Conservation (phyloP, 768 basidiomycete genomes). For the Boletus fagicola region DNA sequence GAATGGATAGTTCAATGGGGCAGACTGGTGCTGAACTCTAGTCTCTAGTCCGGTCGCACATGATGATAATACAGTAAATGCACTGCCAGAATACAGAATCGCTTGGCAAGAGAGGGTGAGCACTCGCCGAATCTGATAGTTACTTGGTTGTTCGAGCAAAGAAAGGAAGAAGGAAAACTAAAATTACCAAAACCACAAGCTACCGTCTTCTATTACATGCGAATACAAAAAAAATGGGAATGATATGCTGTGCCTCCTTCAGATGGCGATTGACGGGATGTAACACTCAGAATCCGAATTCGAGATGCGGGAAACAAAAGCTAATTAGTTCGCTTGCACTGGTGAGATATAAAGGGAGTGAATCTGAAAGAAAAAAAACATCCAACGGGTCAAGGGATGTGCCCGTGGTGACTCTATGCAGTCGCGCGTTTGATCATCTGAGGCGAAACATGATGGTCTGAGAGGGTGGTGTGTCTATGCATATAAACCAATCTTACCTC, state of each 20-base stretch:
- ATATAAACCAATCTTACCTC: constrained; percentile 55
- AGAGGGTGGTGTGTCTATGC: neutral
- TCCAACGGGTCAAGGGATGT: constrained; percentile 22
- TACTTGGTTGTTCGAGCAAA: constrained; percentile 8
- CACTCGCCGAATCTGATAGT: constrained; percentile 13
- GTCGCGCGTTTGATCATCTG: constrained; percentile 83
- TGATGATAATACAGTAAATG: neutral
- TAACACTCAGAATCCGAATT: constrained; percentile 17
- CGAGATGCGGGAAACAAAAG: constrained; percentile 16
- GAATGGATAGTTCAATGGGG: neutral
- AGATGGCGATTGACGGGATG: constrained; percentile 51
- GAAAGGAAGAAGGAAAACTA: constrained; percentile 9
- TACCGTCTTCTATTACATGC: constrained; percentile 57
- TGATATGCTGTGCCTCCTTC: constrained; percentile 64
- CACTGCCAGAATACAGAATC: constrained; percentile 4
- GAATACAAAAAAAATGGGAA: constrained; percentile 41
- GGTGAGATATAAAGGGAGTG: constrained; percentile 32
- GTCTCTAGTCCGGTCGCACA: neutral
- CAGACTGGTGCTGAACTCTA: neutral
- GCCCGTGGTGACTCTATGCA: constrained; percentile 44
- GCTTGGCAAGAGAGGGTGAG: constrained; percentile 7
- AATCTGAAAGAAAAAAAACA: constrained; percentile 31
- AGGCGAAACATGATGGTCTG: neutral
- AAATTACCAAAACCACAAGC: constrained; percentile 28
- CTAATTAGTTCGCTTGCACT: constrained; percentile 52